A percentile compares a stretch with the other conserved stretches of the same genome.
phyloP scores from a whole-genome alignment of 2,329 filamentous ascomycete species.

The Fusarium miscanthi region DNA sequence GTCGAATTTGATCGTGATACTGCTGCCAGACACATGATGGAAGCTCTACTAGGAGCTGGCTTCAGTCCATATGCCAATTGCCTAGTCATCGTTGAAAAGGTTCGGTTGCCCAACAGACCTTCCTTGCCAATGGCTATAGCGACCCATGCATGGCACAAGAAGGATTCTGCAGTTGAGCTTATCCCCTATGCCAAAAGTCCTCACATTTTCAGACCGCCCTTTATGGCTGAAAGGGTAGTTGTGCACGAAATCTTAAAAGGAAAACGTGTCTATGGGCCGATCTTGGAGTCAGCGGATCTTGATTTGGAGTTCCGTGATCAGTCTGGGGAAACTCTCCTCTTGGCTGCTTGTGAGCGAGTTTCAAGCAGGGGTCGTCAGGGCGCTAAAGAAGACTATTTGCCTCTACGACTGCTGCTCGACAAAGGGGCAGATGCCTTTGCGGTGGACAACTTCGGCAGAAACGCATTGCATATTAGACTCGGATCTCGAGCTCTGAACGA shows the following conservation, averaged over 20 bases:
- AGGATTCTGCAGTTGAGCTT: not conserved
- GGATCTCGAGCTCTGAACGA: not conserved
- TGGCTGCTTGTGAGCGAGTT: conserved; percentile 17
- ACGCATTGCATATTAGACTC: conserved; percentile 23
- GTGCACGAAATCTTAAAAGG: conserved; percentile 21
- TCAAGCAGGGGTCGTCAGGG: not conserved
- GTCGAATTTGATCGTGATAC: no score
- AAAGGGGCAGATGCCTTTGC: conserved; percentile 25
- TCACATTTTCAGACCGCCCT: not conserved
- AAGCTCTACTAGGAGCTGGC: conserved; percentile 11
- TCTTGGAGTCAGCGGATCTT: conserved; percentile 19
- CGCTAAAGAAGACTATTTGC: no score
- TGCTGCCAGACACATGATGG: not conserved
- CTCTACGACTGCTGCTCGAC: conserved; percentile 11
- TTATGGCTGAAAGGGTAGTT: conserved; percentile 6
- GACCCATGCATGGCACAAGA: not conserved
- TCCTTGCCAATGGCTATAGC: conserved; percentile 1
- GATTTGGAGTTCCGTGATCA: conserved; percentile 21
- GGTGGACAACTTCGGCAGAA: conserved; percentile 20
- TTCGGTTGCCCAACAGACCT: not conserved
- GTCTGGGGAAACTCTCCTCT: conserved; percentile 19
- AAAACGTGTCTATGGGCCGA: not conserved
- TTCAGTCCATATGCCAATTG: conserved; percentile 10
- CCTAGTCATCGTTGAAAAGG: not conserved
- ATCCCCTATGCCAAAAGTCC: not conserved